Base-by-base conservation (phyloP, 257 asterid genomes). In the Forsythia viridissima region DNA sequence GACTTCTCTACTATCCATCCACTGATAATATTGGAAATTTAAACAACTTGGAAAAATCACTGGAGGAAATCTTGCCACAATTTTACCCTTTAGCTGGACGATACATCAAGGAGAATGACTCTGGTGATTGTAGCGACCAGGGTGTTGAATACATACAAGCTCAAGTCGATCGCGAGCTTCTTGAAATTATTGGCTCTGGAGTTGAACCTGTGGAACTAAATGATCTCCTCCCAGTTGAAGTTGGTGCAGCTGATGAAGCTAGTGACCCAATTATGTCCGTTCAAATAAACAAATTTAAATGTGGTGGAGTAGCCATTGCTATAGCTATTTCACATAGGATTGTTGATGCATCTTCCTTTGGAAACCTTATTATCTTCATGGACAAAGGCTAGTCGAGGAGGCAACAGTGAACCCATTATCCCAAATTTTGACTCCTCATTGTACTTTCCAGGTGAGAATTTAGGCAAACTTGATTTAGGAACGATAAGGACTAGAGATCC, bases 341-440 rank as follows among this genome's bases (percentile, higher is more conserved):
- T 18, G 20, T 52, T 18, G 63, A 52, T 18, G 63, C 63, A 52
- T 18, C 21, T 52, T 52, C 63, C 15, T 7, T 52, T 15, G 63
- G 21, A 21, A n/a, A 52, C 16, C 15, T 52, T 52, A 21, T 15
- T 52, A 52, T 52, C 63, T 4, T 24, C 63, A 15, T 52, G 63
- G 63, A 6, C 63, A 6, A 52, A 18, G 8, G 24, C 55, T 18
- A 46, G 18, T 12, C 18, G 18, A 16, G 24, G 63, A 52, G 63
- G 16, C 24, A 4, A 0, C 24, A 52, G 9, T 18, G 63, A 52
- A 52, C 63, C 63, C 24, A 52, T 43, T 1, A 73, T 79, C 30
- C 79, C 79, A 9, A 70, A 80, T 16, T 80, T 80, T 63, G 34
- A 36, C 63, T 80, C 79, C 16, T 13, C 79, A 4, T 24, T 43